phyloP scores from a whole-genome alignment of 1,284 basidiomycete genomes.

The Heterobasidion occidentale region DNA sequence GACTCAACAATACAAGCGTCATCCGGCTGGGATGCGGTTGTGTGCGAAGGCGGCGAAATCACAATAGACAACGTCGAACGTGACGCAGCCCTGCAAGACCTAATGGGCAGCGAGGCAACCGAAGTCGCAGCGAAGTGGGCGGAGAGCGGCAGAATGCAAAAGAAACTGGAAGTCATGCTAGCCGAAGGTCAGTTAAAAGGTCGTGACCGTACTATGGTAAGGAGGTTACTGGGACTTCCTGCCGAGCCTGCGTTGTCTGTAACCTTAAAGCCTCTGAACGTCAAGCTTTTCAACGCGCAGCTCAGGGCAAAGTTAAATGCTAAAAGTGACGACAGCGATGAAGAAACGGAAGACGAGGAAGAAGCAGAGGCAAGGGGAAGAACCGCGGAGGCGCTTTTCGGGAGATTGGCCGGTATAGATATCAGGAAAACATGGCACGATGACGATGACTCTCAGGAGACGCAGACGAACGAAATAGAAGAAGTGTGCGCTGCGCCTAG shows the following conservation, averaged over 20 bases:
- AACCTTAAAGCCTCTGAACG: neutral
- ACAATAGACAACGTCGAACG: slow-evolving; percentile 18
- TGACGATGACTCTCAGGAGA: no score
- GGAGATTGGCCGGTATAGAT: neutral
- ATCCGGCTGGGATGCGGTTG: slow-evolving; percentile 3
- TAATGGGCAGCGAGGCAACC: slow-evolving; percentile 44
- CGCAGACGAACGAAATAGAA: no score
- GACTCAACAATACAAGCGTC: slow-evolving; percentile 31
- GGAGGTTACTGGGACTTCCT: neutral
- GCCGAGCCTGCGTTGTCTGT: neutral
- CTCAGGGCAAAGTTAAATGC: neutral
- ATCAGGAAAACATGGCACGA: neutral
- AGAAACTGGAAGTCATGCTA: slow-evolving; percentile 34
- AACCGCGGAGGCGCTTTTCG: neutral
- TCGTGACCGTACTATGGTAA: neutral
- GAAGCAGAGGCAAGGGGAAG: neutral
- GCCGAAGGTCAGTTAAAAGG: neutral
- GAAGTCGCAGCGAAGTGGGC: slow-evolving; percentile 44
- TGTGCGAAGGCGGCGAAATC: slow-evolving; percentile 10
- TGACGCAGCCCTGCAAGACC: slow-evolving; percentile 50
- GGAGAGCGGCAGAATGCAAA: slow-evolving; percentile 33
- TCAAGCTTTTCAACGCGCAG: no score
- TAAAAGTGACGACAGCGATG: neutral
- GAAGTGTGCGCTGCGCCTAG: no score
- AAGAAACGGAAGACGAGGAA: neutral